Conservation (phyloP, 2,329 filamentous ascomycete genomes). For the Leptoxyphium fumago region DNA sequence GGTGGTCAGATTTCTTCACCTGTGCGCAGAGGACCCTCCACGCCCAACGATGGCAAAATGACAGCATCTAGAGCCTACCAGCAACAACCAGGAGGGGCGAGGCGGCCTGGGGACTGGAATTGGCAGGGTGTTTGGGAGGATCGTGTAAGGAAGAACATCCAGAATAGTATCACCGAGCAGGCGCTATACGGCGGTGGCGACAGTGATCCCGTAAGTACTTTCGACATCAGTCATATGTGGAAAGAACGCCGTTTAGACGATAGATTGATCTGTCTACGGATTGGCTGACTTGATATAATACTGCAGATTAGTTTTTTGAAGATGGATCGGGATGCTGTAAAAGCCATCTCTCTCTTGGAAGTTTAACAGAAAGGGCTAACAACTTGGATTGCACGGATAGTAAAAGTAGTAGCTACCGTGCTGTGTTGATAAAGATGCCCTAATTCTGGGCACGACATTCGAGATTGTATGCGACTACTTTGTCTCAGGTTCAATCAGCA, state of each 20-base stretch:
- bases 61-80: slow-evolving; percentile 9
- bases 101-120: slow-evolving; percentile 76
- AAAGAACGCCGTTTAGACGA: slow-evolving; percentile 1
- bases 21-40: not conserved
- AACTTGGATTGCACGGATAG: too few relatives aligned
- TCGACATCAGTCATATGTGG: not conserved
- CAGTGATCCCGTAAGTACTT: slow-evolving; percentile 54
- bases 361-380: too few relatives aligned
- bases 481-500: too few relatives aligned
- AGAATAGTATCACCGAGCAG: slow-evolving; percentile 61
- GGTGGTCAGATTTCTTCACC: slow-evolving; percentile 4
- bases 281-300: too few relatives aligned
- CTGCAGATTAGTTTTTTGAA: slow-evolving; percentile 18
- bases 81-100: slow-evolving; percentile 28
- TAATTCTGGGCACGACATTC: too few relatives aligned
- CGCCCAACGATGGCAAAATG: slow-evolving; percentile 4
- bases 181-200: slow-evolving; percentile 57
- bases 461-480: too few relatives aligned
- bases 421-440: too few relatives aligned
- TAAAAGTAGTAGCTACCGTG: too few relatives aligned
- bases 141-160: slow-evolving; percentile 65
- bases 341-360: not conserved
- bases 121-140: slow-evolving; percentile 97
- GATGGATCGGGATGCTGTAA: slow-evolving; percentile 11
- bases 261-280: too few relatives aligned